These are phyloP conservation scores for Gynostemma pentaphyllum DNA, from an alignment of 306 rosid genomes.

Conservation along the genomic window DNA sequence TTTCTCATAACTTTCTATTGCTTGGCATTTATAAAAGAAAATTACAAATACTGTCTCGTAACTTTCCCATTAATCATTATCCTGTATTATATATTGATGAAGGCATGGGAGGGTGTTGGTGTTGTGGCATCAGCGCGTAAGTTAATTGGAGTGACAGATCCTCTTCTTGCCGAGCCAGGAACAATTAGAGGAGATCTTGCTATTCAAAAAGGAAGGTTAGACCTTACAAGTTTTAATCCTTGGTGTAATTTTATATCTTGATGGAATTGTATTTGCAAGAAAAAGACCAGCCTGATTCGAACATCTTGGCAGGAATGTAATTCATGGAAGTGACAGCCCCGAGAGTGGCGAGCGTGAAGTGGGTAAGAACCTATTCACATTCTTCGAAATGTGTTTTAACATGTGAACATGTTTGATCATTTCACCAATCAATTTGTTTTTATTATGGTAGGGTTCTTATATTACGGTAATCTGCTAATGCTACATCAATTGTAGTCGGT, in stretches of 20 bases:
- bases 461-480: not conserved
- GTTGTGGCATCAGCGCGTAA: conserved; percentile 90
- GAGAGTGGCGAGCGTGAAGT: conserved; percentile 92
- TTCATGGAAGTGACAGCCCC: conserved; percentile 98
- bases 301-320: conserved; percentile 55
- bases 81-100: not conserved
- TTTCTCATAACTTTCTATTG: conserved; percentile 7
- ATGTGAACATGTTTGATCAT: not conserved
- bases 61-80: not conserved
- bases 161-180: conserved; percentile 97
- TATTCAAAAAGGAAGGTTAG: conserved; percentile 86
- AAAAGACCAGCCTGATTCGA: conserved; percentile 18
- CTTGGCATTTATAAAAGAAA: not conserved
- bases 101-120: conserved; percentile 99
- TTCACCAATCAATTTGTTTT: not conserved
- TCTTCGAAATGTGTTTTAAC: not conserved
- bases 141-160: conserved; percentile 85
- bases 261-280: conserved; percentile 2
- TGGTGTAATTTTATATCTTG: not conserved
- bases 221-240: conserved; percentile 11
- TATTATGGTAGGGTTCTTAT: not conserved
- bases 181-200: conserved; percentile 96
- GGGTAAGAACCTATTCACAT: conserved; percentile 42
- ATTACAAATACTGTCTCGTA: not conserved
- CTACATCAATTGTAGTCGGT: not conserved